phyloP scores from a whole-genome alignment of 2,329 filamentous ascomycete species.

The Paecilomyces fulvus region DNA sequence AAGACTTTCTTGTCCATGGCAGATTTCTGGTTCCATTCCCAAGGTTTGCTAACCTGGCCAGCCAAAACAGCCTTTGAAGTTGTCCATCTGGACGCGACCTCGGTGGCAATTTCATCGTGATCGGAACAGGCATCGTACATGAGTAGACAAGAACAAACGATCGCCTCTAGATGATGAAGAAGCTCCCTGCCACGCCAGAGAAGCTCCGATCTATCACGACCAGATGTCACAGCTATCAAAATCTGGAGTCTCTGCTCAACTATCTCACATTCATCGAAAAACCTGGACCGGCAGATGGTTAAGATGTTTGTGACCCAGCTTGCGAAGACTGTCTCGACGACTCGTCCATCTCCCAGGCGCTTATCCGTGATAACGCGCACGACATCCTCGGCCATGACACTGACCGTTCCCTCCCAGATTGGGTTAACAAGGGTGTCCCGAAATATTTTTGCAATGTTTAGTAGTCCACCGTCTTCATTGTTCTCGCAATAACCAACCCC shows the following conservation, averaged over 20 bases:
- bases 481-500: slow-evolving; percentile 25
- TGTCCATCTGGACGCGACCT: background rate
- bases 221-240: background rate
- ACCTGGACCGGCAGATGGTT: background rate
- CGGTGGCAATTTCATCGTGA: background rate
- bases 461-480: slow-evolving; percentile 40
- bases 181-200: background rate
- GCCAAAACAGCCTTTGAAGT: background rate
- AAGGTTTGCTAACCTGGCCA: background rate
- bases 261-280: background rate
- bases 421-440: slow-evolving; percentile 51
- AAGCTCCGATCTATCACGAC: background rate
- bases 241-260: background rate
- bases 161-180: background rate
- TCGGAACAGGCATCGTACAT: background rate
- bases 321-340: background rate
- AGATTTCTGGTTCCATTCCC: background rate
- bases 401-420: slow-evolving; percentile 60
- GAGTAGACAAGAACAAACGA: background rate
- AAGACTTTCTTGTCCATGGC: background rate
- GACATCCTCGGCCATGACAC: slow-evolving; percentile 52
- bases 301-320: background rate
- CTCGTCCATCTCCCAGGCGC: background rate
- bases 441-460: slow-evolving; percentile 58
- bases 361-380: slow-evolving; percentile 20